phyloP scores from a whole-genome alignment of 2,329 filamentous ascomycete genomes.

The Aspergillus viridinutans region DNA sequence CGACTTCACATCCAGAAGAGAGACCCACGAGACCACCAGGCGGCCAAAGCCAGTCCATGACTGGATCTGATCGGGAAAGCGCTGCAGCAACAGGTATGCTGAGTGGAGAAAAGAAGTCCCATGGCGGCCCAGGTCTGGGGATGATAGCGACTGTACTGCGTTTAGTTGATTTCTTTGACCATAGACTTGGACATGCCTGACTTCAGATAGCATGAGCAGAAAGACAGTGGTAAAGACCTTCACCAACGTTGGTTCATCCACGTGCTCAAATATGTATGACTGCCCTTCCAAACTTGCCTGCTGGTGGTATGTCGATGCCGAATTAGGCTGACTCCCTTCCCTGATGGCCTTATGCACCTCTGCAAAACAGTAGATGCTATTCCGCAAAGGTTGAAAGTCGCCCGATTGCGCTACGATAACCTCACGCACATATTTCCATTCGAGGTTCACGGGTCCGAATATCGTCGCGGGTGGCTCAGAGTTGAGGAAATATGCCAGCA shows the following conservation, averaged over 20 bases:
- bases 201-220: slow-evolving; percentile 35
- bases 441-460: slow-evolving; percentile 28
- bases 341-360: slow-evolving; percentile 26
- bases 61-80: slow-evolving; percentile 23
- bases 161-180: background rate
- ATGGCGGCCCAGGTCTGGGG: slow-evolving; percentile 21
- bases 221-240: slow-evolving; percentile 27
- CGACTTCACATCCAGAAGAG: slow-evolving; percentile 32
- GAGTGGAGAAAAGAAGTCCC: slow-evolving; percentile 30
- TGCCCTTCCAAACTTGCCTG: slow-evolving; percentile 29
- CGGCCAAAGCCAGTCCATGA: slow-evolving; percentile 26
- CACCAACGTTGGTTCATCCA: slow-evolving; percentile 21
- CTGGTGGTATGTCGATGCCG: slow-evolving; percentile 28
- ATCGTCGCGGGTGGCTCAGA: slow-evolving; percentile 28
- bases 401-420: slow-evolving; percentile 22
- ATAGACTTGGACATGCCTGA: slow-evolving; percentile 4
- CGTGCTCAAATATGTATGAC: slow-evolving; percentile 22
- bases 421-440: slow-evolving; percentile 30
- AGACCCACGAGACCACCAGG: slow-evolving; percentile 31
- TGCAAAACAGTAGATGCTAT: slow-evolving; percentile 32
- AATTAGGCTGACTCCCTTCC: slow-evolving; percentile 24
- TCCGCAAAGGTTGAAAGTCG: slow-evolving; percentile 22
- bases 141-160: slow-evolving; percentile 22
- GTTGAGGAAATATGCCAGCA: slow-evolving; percentile 26
- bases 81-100: slow-evolving; percentile 26